Evolutionary conservation across 768 basidiomycete species (phyloP).

Genomic region (Amanita fuliginea): DNA sequence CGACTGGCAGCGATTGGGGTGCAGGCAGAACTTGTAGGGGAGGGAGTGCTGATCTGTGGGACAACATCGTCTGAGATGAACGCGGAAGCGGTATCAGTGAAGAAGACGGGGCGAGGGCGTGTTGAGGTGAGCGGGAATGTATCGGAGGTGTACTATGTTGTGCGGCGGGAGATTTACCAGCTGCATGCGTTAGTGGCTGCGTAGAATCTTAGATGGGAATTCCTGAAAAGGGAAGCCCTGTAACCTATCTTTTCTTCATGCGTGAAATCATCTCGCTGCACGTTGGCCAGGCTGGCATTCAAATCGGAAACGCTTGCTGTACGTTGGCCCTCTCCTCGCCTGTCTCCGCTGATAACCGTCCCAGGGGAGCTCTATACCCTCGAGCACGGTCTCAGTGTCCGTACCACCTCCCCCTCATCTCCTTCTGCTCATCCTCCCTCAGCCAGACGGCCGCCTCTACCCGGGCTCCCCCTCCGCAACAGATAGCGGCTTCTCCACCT

Average conservation of each 20-base stretch:
- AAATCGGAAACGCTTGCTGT: slow-evolving; percentile 96
- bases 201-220: slow-evolving; percentile 17
- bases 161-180: slow-evolving; percentile 82
- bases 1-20: slow-evolving; percentile 66
- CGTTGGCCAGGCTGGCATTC: slow-evolving; percentile 94
- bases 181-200: slow-evolving; percentile 84
- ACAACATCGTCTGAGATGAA: slow-evolving; percentile 31
- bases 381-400: slow-evolving; percentile 91
- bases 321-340: slow-evolving; percentile 21
- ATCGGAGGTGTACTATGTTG: slow-evolving; percentile 81
- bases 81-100: slow-evolving; percentile 73
- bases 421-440: slow-evolving; percentile 12
- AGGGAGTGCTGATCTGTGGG: slow-evolving; percentile 90
- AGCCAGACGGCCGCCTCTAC: slow-evolving; percentile 88
- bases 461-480: slow-evolving; percentile 56
- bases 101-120: slow-evolving; percentile 75
- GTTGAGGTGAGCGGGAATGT: slow-evolving; percentile 87
- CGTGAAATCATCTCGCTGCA: slow-evolving; percentile 95
- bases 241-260: slow-evolving; percentile 33
- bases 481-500: slow-evolving; percentile 91
- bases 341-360: slow-evolving; percentile 11
- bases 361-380: slow-evolving; percentile 96
- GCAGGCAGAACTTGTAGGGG: slow-evolving; percentile 91
- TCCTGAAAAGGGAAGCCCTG: slow-evolving; percentile 21
- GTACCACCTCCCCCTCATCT: slow-evolving; percentile 18